Base-by-base conservation (phyloP, 192 early-diverging fungal genomes). In the Coemansia sp. region DNA sequence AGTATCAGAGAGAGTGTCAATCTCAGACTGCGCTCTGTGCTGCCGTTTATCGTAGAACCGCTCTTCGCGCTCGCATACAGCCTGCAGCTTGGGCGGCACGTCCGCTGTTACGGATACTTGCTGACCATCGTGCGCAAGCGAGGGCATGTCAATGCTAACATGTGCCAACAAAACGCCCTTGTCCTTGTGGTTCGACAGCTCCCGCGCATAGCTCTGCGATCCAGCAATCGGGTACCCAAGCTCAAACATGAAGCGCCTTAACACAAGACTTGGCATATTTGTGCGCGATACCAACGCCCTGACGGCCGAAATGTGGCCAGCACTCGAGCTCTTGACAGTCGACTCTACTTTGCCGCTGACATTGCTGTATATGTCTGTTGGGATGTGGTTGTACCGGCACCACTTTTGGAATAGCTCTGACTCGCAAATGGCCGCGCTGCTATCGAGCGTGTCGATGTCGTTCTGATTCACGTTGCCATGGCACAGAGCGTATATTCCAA, bases 151-250 rank as follows among this genome's bases (percentile, higher is more conserved):
- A 0, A 89, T 49, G 2, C 62, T 41, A 7, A 75, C 57, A 20
- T 90, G 60, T 0, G 87, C 75, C 25, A 84, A 62, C 35, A 79
- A 74, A 0, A 86, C 66, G 22, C 90, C 90, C 47, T 91, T 91
- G 71, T 86, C 84, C 11, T 77, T 64, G 59, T 87, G 86, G 35
- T 85, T 77, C 31, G 80, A 72, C 24, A 91, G 70, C 3, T 79
- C 81, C 25, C 74, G 70, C 1, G 89, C 75, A 53, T 86, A 79
- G 22, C 41, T 80, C 35, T 87, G 87, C 32, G 80, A 70, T 10
- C 90, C 90, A 6, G 87, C 84, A 2, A 87, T 76, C 3, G 90
- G 88, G 38, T 87, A 65, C 0, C 72, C 62, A 24, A 73, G 27
- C 19, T 77, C 71, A 37, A 70, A 71, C 37, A 90, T 73, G 53